These are phyloP conservation scores for Fraxinus xanthoxyloides DNA, from an alignment of 305 asterid genomes.

Conservation along the genomic window DNA sequence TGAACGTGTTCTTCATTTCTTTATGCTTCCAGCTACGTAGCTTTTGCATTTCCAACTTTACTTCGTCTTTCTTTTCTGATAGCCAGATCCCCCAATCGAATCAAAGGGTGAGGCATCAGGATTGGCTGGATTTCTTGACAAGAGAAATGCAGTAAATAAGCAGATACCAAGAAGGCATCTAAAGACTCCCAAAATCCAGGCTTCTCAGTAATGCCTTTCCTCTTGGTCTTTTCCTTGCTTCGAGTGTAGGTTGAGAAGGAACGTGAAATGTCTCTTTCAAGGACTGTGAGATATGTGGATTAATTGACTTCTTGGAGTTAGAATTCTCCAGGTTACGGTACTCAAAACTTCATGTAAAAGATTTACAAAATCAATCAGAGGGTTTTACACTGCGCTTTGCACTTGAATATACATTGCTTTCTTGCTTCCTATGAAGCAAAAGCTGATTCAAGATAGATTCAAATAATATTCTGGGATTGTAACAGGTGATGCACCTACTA, in stretches of 20 bases:
- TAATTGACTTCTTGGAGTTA: neutral
- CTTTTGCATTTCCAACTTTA: neutral
- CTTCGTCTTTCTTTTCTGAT: too few relatives aligned
- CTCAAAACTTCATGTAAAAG: slow-evolving; percentile 64
- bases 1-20: neutral
- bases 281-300: neutral
- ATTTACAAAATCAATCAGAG: slow-evolving; percentile 85
- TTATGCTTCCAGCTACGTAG: neutral
- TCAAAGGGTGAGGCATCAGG: neutral
- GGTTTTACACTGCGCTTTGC: slow-evolving; percentile 77
- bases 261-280: neutral
- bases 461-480: slow-evolving; percentile 68
- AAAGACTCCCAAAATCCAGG: neutral
- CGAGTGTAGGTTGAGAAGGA: neutral
- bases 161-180: neutral
- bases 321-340: neutral
- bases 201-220: neutral
- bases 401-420: slow-evolving; percentile 60
- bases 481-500: slow-evolving; percentile 67
- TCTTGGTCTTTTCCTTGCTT: neutral
- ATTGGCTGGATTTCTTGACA: neutral
- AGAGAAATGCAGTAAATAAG: neutral
- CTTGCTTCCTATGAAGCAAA: slow-evolving; percentile 69
- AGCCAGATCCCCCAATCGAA: neutral
- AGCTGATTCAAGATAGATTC: slow-evolving; percentile 87